phyloP scores from a whole-genome alignment of 148 eudicot genomes.

The Rhododendron kiyosumense region DNA sequence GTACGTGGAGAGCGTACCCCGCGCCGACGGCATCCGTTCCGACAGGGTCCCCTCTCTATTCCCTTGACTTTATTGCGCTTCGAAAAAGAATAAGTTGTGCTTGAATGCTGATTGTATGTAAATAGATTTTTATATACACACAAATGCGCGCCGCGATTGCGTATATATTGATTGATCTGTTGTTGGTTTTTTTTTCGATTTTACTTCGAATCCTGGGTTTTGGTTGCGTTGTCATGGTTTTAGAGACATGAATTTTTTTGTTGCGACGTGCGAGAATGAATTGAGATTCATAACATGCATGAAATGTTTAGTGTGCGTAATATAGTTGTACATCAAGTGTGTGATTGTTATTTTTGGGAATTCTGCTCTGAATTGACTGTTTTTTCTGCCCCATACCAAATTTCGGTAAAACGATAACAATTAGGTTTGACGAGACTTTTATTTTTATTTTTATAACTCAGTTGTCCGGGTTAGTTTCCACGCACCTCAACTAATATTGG shows the following conservation, averaged over 20 bases:
- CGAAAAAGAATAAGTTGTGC: not conserved
- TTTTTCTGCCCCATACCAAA: not conserved
- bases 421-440: not conserved
- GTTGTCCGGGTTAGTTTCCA: not conserved
- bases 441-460: too few species aligned
- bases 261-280: not conserved
- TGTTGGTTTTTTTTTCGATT: not conserved
- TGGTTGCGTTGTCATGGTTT: not conserved
- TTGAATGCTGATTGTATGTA: not conserved
- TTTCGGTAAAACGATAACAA: not conserved
- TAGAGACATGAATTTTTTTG: not conserved
- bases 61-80: not conserved
- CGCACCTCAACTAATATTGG: too few species aligned
- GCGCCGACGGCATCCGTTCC: conserved; percentile 30
- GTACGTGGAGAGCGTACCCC: conserved; percentile 46
- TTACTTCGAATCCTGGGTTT: not conserved
- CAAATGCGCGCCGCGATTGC: not conserved
- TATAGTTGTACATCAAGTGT: not conserved
- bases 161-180: not conserved
- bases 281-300: not conserved
- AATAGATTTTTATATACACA: not conserved
- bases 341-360: not conserved
- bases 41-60: conserved; percentile 47
- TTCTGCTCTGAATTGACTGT: not conserved
- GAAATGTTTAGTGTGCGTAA: not conserved